Base-by-base conservation (phyloP, 2,329 filamentous ascomycete species). In the Albophoma yamanashiensis region DNA sequence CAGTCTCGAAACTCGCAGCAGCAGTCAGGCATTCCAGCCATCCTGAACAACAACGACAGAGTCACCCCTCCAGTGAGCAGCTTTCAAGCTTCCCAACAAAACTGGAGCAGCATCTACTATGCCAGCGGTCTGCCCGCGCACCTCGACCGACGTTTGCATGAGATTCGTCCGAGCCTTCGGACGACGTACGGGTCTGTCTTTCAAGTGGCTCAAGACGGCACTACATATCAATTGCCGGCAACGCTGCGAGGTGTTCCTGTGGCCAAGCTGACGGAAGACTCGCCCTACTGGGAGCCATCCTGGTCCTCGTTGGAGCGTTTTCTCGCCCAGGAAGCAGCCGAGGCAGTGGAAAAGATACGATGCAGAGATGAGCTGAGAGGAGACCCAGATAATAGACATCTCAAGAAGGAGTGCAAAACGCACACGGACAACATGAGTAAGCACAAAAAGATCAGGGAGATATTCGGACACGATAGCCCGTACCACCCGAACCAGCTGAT, bases 401-500 rank as follows among this genome's bases (percentile, higher is more conserved):
- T 66, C 27, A 52, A 53, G 2, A 58, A 61, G 4, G 59, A 55
- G 4, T 38, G 62, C 38, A 72, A 73, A 56, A 52, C 65, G 0
- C 68, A 69, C 42, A 60, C 62, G 12, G 69, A 74, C 53, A 74
- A 71, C 8, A 68, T 72, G 25, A 69, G 66, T 43, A 74, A 71
- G 52, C 70, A 71, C 22, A 64, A 64, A 4, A 73, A 72, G 42
- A 73, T 74, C 27, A 63, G 69, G 4, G 66, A 74, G 27, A 69
- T 74, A 3, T 76, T 76, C 56, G 69, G 71, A 0, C 58, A 60
- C 0, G 57, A 62, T 1, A 64, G 66, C 2, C 45, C 47, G 0
- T 70, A 73, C 14, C 75, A 76, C 50, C 74, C 74, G 0, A 76
- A 76, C 50, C 74, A 75, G 47, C 59, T 76, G 0, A 65, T 74